Conservation (phyloP, 805 yeast genomes). For the Babjeviella inositovora region DNA sequence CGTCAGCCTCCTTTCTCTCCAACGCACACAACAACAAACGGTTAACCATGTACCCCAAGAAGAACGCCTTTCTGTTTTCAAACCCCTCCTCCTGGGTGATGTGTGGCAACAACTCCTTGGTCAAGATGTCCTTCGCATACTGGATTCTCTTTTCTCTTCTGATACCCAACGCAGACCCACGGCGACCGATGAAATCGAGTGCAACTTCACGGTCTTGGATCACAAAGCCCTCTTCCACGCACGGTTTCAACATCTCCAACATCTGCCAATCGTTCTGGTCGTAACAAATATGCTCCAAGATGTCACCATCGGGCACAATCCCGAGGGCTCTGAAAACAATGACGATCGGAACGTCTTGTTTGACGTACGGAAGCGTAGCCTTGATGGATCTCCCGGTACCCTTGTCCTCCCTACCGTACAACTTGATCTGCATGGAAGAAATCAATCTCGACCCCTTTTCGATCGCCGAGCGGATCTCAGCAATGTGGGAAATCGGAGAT, state of each 20-base stretch:
- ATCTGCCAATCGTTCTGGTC: conserved; percentile 98
- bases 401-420: conserved; percentile 69
- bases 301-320: conserved; percentile 98
- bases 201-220: conserved; percentile 98
- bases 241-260: conserved; percentile 97
- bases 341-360: conserved; percentile 93
- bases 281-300: conserved; percentile 93
- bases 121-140: conserved; percentile 92
- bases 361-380: conserved; percentile 92
- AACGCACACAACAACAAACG: conserved; percentile 87
- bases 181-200: conserved; percentile 92
- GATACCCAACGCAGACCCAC: conserved; percentile 94
- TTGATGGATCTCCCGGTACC: conserved; percentile 68
- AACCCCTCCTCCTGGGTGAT: conserved; percentile 95
- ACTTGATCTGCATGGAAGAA: conserved; percentile 85
- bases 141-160: conserved; percentile 96
- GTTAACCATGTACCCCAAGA: conserved; percentile 96
- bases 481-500: conserved; percentile 88
- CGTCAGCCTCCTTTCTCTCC: conserved; percentile 96
- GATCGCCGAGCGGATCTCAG: conserved; percentile 91
- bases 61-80: conserved; percentile 92
- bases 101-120: conserved; percentile 92
- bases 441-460: conserved; percentile 96
- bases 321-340: conserved; percentile 96
- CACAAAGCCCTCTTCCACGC: conserved; percentile 97